Evolutionary conservation across 805 yeast species (phyloP), one percentile per base, ranked within the genome.

Genomic region (Candida railenensis): DNA sequence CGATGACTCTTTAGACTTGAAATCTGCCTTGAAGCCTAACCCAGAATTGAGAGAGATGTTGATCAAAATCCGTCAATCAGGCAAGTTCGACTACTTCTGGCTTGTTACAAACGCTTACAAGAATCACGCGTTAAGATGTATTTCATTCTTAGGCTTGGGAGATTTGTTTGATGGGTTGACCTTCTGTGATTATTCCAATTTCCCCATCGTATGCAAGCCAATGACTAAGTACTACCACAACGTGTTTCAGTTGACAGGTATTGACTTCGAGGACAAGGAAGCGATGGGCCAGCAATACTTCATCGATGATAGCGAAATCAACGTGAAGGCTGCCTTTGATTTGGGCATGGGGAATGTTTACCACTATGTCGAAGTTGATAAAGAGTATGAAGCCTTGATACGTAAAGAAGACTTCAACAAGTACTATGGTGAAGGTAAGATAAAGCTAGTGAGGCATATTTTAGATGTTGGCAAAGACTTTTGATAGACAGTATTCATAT

Each of bases 121-220:
- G 61, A 89, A 82, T 58, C 99, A 92, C 66, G 99, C 92, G 0
- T 57, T 83, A 39, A 75, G 97, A 42, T 96, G 89, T 25, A 75
- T 90, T 16, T 76, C 82, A 37, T 72, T 92, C 41, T 71, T 92
- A 42, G 97, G 97, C 1, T 63, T 92, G 22, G 97, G 92, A n/a
- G 97, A 91, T 62, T 61, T 89, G 45, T 91, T 94, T 61, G 98
- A 92, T 53, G 99, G 99, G 0, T 76, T 94, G 54, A 89, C 97
- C 1, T 92, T 72, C 66, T 94, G 99, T 68, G 96, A 94, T 67
- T 94, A 94, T 61, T 71, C 81, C 42, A 58, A 71, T 43, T 82
- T 80, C 46, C 84, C 86, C 4, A 74, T 92, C 48, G 68, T 85
- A 28, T 94, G 98, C 69, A 92, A 92, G 67, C 99, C 99, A n/a